Conservation (phyloP, 1,284 basidiomycete species). For the Cutaneotrichosporon sp. region DNA sequence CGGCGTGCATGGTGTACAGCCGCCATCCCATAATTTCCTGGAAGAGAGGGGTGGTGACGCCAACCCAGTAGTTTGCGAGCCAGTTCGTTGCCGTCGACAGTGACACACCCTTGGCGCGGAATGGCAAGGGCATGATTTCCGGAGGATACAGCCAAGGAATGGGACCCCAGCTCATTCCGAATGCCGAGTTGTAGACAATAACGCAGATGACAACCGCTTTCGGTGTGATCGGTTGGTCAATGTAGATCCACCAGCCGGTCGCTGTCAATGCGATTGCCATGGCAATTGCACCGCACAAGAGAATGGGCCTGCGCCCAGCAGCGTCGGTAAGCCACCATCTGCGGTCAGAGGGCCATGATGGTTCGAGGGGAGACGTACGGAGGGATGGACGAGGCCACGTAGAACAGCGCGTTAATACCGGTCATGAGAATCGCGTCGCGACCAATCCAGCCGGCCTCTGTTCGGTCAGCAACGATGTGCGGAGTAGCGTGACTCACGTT, state of each 20-base stretch:
- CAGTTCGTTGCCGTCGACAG: conserved; percentile 80
- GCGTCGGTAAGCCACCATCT: conserved; percentile 88
- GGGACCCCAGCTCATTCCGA: conserved; percentile 59
- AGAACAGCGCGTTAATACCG: conserved; percentile 86
- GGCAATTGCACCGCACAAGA: conserved; percentile 80
- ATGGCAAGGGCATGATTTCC: conserved; percentile 86
- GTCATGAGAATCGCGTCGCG: conserved; percentile 95
- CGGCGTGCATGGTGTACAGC: conserved; percentile 92
- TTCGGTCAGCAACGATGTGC: conserved; percentile 37
- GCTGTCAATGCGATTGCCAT: conserved; percentile 47
- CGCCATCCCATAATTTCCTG: conserved; percentile 89
- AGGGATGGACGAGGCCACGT: conserved; percentile 74
- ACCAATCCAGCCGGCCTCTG: conserved; percentile 96
- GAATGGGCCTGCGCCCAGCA: conserved; percentile 82
- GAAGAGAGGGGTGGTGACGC: conserved; percentile 79
- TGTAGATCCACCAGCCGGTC: conserved; percentile 63
- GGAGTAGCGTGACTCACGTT: too few relatives aligned
- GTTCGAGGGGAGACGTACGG: too few relatives aligned
- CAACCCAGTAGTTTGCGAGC: conserved; percentile 65
- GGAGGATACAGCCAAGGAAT: conserved; percentile 71
- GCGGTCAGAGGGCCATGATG: neutral
- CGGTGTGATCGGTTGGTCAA: conserved; percentile 78
- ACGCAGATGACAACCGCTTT: conserved; percentile 88
- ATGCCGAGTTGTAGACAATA: conserved; percentile 88
- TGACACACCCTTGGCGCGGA: conserved; percentile 91